Conservation (phyloP, 2,329 filamentous ascomycete species). For the Diaporthe sp. region DNA sequence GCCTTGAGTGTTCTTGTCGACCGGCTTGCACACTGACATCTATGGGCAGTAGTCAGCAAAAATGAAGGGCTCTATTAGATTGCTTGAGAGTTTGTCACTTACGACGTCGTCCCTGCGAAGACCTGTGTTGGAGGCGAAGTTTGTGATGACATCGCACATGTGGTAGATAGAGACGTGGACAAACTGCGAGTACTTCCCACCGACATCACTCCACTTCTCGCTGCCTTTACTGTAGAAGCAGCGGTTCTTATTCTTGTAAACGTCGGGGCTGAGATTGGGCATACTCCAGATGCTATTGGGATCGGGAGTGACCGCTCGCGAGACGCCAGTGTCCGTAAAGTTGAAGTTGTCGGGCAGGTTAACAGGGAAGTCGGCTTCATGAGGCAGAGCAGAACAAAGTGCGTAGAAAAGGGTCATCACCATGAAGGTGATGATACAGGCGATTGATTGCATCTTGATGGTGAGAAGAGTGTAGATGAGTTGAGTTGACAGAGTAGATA, state of each 20-base stretch:
- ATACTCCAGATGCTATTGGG: neutral
- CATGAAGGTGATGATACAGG: neutral
- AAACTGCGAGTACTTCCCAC: neutral
- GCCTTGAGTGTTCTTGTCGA: neutral
- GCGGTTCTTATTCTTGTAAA: neutral
- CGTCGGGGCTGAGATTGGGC: neutral
- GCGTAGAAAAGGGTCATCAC: neutral
- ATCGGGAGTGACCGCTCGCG: neutral
- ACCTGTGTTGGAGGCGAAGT: neutral
- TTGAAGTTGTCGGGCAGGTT: neutral
- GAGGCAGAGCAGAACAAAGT: neutral
- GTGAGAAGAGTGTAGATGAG: neutral
- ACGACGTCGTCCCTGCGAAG: neutral
- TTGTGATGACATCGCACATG: neutral
- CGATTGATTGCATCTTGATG: neutral
- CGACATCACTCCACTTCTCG: neutral
- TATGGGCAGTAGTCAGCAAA: neutral
- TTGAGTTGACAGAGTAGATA: neutral
- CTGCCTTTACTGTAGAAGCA: neutral
- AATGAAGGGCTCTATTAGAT: neutral
- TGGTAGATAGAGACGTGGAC: neutral
- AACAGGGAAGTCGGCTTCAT: neutral
- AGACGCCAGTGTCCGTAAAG: neutral
- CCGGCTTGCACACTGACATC: neutral
- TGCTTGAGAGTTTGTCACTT: neutral